A percentile compares a stretch with the other conserved stretches of the same genome.
Evolutionary conservation across 2,329 filamentous ascomycete genomes (phyloP).

Genomic region (Shiraia bambusicola): DNA sequence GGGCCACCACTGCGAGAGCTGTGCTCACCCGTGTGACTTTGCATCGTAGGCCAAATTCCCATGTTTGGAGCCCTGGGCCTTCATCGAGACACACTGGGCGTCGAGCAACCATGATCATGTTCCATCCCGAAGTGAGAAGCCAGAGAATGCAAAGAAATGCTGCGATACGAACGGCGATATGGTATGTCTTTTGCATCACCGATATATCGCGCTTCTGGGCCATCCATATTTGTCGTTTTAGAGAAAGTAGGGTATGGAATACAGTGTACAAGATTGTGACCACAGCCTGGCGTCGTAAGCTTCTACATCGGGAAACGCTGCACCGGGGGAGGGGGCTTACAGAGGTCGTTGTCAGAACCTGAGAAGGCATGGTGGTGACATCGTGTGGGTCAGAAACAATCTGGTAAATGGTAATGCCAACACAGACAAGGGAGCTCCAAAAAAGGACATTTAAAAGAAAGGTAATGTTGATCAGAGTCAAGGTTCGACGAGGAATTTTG

Average conservation of each 20-base stretch:
- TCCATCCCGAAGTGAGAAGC: conserved; percentile 44
- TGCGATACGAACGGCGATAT: conserved; percentile 37
- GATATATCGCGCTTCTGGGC: conserved; percentile 25
- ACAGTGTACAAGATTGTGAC: conserved; percentile 37
- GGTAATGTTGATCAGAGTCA: conserved; percentile 39
- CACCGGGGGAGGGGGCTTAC: conserved; percentile 19
- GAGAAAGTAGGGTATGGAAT: conserved; percentile 39
- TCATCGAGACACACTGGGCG: conserved; percentile 35
- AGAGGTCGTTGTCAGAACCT: conserved; percentile 35
- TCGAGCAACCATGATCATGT: conserved; percentile 43
- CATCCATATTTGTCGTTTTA: conserved; percentile 35
- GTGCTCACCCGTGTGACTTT: conserved; percentile 31
- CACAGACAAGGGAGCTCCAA: conserved; percentile 35
- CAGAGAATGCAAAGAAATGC: conserved; percentile 39
- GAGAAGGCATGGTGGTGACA: conserved; percentile 29
- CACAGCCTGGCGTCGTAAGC: conserved; percentile 28
- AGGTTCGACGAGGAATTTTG: conserved; percentile 30
- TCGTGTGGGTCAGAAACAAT: conserved; percentile 32
- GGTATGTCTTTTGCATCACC: conserved; percentile 33
- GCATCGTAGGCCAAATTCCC: conserved; percentile 40
- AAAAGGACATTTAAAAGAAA: conserved; percentile 38
- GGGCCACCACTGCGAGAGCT: conserved; percentile 34
- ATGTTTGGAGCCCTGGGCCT: conserved; percentile 24
- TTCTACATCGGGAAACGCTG: conserved; percentile 3
- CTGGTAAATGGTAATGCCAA: conserved; percentile 32